These are phyloP conservation scores for Populus hybrid DNA, from an alignment of 441 rosid genomes.

Conservation along the genomic window DNA sequence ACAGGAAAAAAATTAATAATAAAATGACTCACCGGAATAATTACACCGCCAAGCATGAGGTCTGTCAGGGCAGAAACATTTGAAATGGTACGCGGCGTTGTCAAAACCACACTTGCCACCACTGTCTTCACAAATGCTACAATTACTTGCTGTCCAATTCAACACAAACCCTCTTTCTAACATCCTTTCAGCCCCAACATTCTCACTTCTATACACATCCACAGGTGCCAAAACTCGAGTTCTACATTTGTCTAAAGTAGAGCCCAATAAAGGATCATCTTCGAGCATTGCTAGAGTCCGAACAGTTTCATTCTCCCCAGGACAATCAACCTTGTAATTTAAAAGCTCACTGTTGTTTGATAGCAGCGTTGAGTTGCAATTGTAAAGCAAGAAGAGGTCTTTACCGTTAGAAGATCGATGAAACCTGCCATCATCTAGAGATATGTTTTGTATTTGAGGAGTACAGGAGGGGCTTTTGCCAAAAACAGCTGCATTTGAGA, in stretches of 20 bases:
- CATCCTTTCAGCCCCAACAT: neutral
- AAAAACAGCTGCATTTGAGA: constrained; percentile 27
- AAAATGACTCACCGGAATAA: constrained; percentile 7
- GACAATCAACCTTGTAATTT: constrained; percentile 15
- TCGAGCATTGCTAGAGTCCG: constrained; percentile 23
- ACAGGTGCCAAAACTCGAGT: constrained; percentile 30
- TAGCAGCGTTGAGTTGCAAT: constrained; percentile 26
- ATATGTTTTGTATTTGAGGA: constrained; percentile 28
- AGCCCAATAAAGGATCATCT: constrained; percentile 20
- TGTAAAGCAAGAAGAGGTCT: constrained; percentile 24
- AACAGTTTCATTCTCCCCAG: neutral
- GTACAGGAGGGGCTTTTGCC: constrained; percentile 9
- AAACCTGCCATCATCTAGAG: constrained; percentile 21
- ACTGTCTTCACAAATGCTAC: constrained; percentile 32
- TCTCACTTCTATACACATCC: neutral
- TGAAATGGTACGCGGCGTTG: constrained; percentile 11
- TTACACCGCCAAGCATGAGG: constrained; percentile 37
- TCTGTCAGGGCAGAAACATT: constrained; percentile 56
- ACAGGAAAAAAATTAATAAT: neutral
- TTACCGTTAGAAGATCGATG: neutral
- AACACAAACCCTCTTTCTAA: constrained; percentile 35
- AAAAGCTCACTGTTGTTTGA: neutral
- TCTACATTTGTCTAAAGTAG: constrained; percentile 21
- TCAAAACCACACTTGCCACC: constrained; percentile 59
- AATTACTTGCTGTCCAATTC: constrained; percentile 45